Conservation (phyloP, 352 stramenopile genomes). For the Pythium sukuiense region DNA sequence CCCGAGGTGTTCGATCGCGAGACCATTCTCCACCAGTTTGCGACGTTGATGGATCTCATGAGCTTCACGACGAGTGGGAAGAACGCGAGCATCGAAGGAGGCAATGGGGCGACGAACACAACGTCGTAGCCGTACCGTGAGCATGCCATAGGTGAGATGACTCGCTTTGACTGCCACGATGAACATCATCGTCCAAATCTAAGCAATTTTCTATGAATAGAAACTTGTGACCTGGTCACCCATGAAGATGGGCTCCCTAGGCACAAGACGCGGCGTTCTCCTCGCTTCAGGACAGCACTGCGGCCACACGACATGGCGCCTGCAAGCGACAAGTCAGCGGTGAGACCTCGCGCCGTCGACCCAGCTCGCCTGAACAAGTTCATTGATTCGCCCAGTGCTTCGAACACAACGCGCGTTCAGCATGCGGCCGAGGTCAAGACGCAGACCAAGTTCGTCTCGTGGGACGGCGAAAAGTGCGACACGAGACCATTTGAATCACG, state of each 20-base stretch:
- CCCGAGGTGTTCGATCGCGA: constrained; percentile 58
- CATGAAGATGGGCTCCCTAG: not conserved
- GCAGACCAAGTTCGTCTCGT: constrained; percentile 44
- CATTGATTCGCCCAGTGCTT: constrained; percentile 50
- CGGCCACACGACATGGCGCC: not conserved
- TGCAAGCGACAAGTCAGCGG: not conserved
- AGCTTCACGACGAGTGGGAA: constrained; percentile 24
- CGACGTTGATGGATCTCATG: constrained; percentile 35
- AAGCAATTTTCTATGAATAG: not conserved
- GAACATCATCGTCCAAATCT: not conserved
- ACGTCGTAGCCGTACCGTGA: not conserved
- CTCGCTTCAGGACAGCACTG: no score
- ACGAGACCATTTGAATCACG: constrained; percentile 41
- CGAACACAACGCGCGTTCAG: constrained; percentile 31
- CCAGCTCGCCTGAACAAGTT: constrained; percentile 58
- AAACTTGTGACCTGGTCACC: not conserved
- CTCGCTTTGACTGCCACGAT: no score
- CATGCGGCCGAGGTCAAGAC: constrained; percentile 34
- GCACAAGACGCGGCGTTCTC: not conserved
- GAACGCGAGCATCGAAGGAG: not conserved
- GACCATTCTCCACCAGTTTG: constrained; percentile 54
- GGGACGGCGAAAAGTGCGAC: constrained; percentile 65
- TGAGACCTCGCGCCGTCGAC: constrained; percentile 34
- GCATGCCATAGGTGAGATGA: no score
- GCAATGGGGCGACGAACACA: not conserved